Evolutionary conservation across 2,329 filamentous ascomycete genomes (phyloP), one percentile per base, ranked within the genome.

Genomic region (Aspergillus sp.): DNA sequence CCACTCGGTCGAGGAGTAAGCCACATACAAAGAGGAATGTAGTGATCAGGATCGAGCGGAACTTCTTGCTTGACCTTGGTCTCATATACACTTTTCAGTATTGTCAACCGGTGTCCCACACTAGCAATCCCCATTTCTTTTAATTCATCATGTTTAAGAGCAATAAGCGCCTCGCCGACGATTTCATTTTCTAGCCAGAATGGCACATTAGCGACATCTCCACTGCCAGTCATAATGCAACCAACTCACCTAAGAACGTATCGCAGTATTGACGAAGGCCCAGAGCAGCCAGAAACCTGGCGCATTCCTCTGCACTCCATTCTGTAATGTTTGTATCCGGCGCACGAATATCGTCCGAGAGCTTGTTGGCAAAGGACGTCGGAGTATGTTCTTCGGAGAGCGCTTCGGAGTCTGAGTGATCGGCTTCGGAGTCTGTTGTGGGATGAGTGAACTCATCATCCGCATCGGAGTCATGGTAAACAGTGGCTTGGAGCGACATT

Each of bases 71-170:
- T 89, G 67, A 91, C 85, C 74, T 98, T 98, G 63, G 93, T 85
- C 63, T 97, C 90, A 72, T 96, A 97, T 47, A 97, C 90, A 60
- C 84, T 90, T 73, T 96, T 97, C 49, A 98, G 78, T 49, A 98
- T 94, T 19, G 90, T 95, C 60, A 98, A 77, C 51, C 93, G 85
- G 72, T 98, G 93, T 37, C 93, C 93, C 43, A 96, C 89, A 71
- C 91, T 97, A 53, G 78, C 76, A 55, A 98, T 87, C 43, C 90
- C 90, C 84, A 97, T 91, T 64, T 94, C 89, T 70, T 94, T 95
- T 60, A 98, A 75, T 65, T 97, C 91, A 49, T 95, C 88, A 65
- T 97, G 93, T 54, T 87, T 85, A 54, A 98, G 74, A 37, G 88
- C 88, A 49, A 95, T 82, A 53, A 98, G 75, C 45, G 88, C 91